These are phyloP conservation scores for Arthrinium phaeospermum DNA, from an alignment of 2,329 filamentous ascomycete species.

Conservation along the genomic window DNA sequence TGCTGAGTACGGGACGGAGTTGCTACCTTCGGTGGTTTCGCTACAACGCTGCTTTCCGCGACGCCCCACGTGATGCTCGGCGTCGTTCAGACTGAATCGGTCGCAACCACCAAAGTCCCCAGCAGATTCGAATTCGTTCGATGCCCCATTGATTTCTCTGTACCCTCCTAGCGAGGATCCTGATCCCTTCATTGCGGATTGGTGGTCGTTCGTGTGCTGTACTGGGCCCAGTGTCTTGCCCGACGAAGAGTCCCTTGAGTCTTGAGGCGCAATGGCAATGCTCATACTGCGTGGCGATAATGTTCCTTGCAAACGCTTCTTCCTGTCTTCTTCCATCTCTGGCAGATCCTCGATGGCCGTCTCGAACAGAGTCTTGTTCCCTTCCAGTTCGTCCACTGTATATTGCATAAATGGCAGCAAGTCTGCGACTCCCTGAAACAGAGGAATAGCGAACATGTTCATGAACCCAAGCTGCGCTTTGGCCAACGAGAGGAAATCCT, in stretches of 20 bases:
- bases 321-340: constrained; percentile 48
- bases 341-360: constrained; percentile 68
- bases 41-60: constrained; percentile 61
- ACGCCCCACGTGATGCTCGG: constrained; percentile 40
- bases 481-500: constrained; percentile 81
- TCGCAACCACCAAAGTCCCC: constrained; percentile 56
- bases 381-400: constrained; percentile 79
- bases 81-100: constrained; percentile 50
- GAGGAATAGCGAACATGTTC: constrained; percentile 90
- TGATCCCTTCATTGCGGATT: constrained; percentile 35
- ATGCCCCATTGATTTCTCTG: constrained; percentile 51
- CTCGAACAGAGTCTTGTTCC: constrained; percentile 79
- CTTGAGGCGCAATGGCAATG: constrained; percentile 39
- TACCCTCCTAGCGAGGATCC: constrained; percentile 38
- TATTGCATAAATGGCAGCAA: constrained; percentile 86
- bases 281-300: constrained; percentile 54
- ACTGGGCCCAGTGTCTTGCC: constrained; percentile 25
- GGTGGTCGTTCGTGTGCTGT: constrained; percentile 29
- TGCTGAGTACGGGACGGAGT: constrained; percentile 53
- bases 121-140: constrained; percentile 52
- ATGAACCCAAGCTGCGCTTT: constrained; percentile 95
- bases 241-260: constrained; percentile 29
- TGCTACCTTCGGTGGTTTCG: constrained; percentile 67
- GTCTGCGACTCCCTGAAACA: constrained; percentile 88
- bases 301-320: constrained; percentile 43